phyloP scores from a whole-genome alignment of 306 rosid species.

The Gynostemma pentaphyllum region DNA sequence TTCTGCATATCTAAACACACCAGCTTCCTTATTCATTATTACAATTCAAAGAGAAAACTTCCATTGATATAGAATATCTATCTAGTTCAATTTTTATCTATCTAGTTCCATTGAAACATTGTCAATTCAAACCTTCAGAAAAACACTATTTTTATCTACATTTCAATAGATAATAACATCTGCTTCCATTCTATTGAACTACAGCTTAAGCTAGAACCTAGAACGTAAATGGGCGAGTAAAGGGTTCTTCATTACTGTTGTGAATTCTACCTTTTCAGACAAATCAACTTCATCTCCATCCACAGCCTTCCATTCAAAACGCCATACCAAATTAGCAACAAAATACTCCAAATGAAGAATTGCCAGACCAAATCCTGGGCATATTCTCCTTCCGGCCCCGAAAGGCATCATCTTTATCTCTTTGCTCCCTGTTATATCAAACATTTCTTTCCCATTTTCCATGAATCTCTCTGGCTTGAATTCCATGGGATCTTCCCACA shows the following conservation, averaged over 20 bases:
- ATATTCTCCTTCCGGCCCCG: slow-evolving; percentile 10
- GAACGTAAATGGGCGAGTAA: not conserved
- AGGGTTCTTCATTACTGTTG: not conserved
- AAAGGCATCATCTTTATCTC: slow-evolving; percentile 17
- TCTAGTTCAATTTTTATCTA: too few relatives aligned
- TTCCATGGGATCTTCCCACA: slow-evolving; percentile 6
- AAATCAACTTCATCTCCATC: slow-evolving; percentile 1
- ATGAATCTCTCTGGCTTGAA: slow-evolving; percentile 10
- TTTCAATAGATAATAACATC: too few relatives aligned
- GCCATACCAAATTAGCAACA: slow-evolving; percentile 9
- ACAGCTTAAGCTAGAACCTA: not conserved
- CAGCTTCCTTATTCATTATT: too few relatives aligned
- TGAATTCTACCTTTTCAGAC: not conserved
- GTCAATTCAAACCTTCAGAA: too few relatives aligned
- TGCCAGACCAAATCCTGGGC: not conserved
- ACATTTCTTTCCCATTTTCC: not conserved
- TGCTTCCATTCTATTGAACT: too few relatives aligned
- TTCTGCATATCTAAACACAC: too few relatives aligned
- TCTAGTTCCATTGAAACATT: too few relatives aligned
- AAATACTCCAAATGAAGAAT: slow-evolving; percentile 13
- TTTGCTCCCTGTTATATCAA: slow-evolving; percentile 8
- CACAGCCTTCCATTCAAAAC: not conserved
- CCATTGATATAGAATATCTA: too few relatives aligned
- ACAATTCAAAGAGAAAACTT: too few relatives aligned
- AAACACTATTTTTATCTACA: too few relatives aligned